Evolutionary conservation across 257 asterid genomes (phyloP), one percentile per base, ranked within the genome.

Genomic region (Parsonsia alboflavescens): DNA sequence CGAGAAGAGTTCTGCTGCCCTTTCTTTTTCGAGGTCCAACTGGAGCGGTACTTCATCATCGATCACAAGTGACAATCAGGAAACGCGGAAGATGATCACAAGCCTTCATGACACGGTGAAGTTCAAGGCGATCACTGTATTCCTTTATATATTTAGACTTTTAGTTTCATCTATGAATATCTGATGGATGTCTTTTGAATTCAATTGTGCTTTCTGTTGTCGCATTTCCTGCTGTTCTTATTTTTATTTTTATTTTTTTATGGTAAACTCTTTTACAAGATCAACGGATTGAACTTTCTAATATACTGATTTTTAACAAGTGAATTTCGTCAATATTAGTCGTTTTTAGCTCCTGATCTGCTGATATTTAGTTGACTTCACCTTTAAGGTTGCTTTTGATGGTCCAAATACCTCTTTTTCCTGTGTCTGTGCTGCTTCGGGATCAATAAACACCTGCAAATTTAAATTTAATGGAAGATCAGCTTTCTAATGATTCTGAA

Each of bases 1-100:
- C 13, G 52, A 44, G 61, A 76, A 26, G 59, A 56, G 36, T 21
- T 48, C 75, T 22, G 11, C 15, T 61, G 65, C 64, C 54, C 21
- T 75, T 45, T 61, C 72, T 42, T 7, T 68, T 62, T 52, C 72
- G 21, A 74, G 57, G 45, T 61, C 72, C 61, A 26, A 48, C 22
- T 53, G 56, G 67, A 75, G 65, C 58, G 54, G 83, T 33, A 57
- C 82, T 49, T 65, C 76, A 1, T 79, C 80, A 42, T 56, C 74
- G n/a, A 39, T 64, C 62, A 33, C 59, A 59, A 64, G 62, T 5
- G 69, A 64, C 17, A n/a, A 67, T 13, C 65, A 73, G 8, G 62
- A 39, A 30, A 30, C 63, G 53, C 10, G 33, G 71, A 72, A 67
- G 77, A 53, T 52, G 39, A 52, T 72, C 36, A 39, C 62, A 10